phyloP scores from a whole-genome alignment of 2,329 filamentous ascomycete genomes.

The Colletotrichum salicis region DNA sequence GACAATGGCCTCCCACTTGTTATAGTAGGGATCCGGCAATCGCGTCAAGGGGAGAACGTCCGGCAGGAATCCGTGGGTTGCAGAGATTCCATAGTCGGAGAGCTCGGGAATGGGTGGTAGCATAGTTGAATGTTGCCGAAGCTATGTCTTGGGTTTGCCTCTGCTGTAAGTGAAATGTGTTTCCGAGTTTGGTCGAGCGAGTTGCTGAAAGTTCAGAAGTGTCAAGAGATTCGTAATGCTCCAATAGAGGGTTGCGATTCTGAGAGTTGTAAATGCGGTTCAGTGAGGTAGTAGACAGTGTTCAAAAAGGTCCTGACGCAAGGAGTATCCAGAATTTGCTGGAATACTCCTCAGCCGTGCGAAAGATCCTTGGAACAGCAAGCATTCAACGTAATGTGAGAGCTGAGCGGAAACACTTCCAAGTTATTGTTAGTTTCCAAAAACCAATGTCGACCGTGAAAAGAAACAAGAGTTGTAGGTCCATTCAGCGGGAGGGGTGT shows the following conservation, averaged over 20 bases:
- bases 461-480: neutral
- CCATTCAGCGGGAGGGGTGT: neutral
- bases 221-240: neutral
- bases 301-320: slow-evolving; percentile 64
- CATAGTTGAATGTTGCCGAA: slow-evolving; percentile 50
- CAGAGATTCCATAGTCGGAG: slow-evolving; percentile 83
- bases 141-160: neutral
- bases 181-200: neutral
- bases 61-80: slow-evolving; percentile 87
- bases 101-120: slow-evolving; percentile 70
- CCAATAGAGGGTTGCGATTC: neutral
- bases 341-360: slow-evolving; percentile 73
- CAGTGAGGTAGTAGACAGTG: slow-evolving; percentile 22
- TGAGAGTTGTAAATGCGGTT: slow-evolving; percentile 22
- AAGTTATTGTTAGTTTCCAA: neutral
- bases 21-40: slow-evolving; percentile 91
- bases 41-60: slow-evolving; percentile 80
- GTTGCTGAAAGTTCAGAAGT: neutral
- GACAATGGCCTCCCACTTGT: slow-evolving; percentile 90
- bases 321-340: slow-evolving; percentile 70
- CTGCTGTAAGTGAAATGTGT: neutral
- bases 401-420: neutral
- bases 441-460: neutral
- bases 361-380: slow-evolving; percentile 42
- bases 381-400: slow-evolving; percentile 24